Evolutionary conservation across 2,329 filamentous ascomycete species (phyloP), one percentile per base, ranked within the genome.

Genomic region (Hypoxylon sp.): DNA sequence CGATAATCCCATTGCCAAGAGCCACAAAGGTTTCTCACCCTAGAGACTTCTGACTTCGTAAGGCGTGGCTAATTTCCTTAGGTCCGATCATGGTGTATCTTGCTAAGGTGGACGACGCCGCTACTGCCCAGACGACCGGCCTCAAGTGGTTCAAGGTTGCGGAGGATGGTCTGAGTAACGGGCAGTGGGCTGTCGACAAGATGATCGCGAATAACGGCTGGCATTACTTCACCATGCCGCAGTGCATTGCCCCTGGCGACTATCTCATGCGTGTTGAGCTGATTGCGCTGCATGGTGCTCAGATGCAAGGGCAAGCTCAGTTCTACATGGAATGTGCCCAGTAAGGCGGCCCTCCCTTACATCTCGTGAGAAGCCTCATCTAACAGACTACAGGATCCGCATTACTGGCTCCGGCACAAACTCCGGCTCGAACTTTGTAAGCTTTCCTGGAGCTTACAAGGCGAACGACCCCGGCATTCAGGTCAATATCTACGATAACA

Each of bases 71-170:
- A 51, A 72, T 45, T 11, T 49, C 14, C 75, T 72, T 60, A 78
- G 82, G 83, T 2, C 83, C 83, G 2, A 80, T 85, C 57, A 77
- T 79, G 18, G 77, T 82, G 12, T 84, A 84, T 71, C 78, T 84
- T 51, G 79, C 81, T 61, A 81, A 82, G 70, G 84, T 85, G 16
- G 72, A 76, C 64, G 79, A 84, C 58, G 82, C 84, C 1, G 78
- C 79, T 11, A 79, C 76, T 1, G 76, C 81, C 7, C 72, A 75
- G 4, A 73, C 78, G 5, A 70, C 73, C 1, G 77, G 78, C 24
- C 75, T 78, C 5, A 74, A 77, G 28, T 86, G 83, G 83, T 85
- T 86, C 78, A 87, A 87, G 77, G 78, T 86, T 55, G 80, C 78
- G 67, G 79, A 83, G 71, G 78, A 80, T 58, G 68, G 70, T 2